Conservation (phyloP, 805 yeast genomes). For the Wickerhamiella brachini region DNA sequence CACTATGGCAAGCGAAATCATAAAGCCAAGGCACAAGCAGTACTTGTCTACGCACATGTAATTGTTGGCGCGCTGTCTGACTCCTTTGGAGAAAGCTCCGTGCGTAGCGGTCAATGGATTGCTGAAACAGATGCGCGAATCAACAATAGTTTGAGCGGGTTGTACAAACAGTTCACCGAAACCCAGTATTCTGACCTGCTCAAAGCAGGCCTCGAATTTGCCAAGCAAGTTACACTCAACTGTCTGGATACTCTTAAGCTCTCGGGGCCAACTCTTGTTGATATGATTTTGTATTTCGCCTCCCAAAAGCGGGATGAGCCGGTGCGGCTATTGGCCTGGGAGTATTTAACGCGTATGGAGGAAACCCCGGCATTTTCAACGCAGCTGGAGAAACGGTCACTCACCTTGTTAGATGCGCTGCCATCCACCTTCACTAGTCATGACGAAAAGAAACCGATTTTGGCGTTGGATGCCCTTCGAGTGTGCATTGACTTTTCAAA, state of each 20-base stretch:
- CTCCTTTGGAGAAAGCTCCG: slow-evolving; percentile 1
- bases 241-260: not conserved
- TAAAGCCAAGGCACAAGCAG: slow-evolving; percentile 7
- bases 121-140: not conserved
- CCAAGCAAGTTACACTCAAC: not conserved
- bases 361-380: not conserved
- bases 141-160: not conserved
- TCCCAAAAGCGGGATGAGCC: slow-evolving; percentile 1
- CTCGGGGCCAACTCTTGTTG: not conserved
- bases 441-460: slow-evolving; percentile 3
- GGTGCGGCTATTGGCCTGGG: not conserved
- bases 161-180: not conserved
- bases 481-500: not conserved
- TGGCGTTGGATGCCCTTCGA: slow-evolving; percentile 5
- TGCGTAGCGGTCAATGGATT: not conserved
- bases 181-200: not conserved
- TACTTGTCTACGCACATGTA: slow-evolving; percentile 2
- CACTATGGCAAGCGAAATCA: slow-evolving; percentile 9
- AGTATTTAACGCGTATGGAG: not conserved
- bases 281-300: slow-evolving; percentile 6
- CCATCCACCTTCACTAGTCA: slow-evolving; percentile 6
- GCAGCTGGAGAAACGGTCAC: not conserved
- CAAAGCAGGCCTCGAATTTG: not conserved
- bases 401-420: slow-evolving; percentile 4
- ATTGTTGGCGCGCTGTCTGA: slow-evolving; percentile 4